A percentile compares a stretch with the other conserved stretches of the same genome.
These are phyloP conservation scores for Otatea glauca DNA, from an alignment of 176 grass and related monocot genomes.

Conservation along the genomic window DNA sequence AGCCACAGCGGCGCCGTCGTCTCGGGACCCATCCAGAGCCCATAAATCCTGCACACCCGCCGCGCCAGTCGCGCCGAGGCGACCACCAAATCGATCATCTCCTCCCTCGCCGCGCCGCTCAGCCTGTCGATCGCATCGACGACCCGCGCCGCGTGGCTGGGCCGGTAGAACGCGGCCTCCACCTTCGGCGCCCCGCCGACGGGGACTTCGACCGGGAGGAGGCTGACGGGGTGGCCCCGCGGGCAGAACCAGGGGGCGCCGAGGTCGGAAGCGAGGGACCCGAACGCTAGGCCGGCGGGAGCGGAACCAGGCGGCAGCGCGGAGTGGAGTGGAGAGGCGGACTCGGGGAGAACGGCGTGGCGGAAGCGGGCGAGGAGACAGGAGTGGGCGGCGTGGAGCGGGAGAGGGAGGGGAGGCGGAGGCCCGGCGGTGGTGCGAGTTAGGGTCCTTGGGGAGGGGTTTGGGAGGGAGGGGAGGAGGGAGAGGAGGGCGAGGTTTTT, in stretches of 20 bases:
- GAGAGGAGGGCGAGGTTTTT: constrained; percentile 86
- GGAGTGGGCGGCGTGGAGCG: constrained; percentile 39
- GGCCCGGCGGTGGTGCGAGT: background rate
- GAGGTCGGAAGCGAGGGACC: constrained; percentile 52
- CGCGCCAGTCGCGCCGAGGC: constrained; percentile 44
- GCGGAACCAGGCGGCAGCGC: constrained; percentile 13
- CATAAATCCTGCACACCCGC: constrained; percentile 68
- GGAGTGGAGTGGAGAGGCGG: constrained; percentile 35
- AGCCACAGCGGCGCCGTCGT: constrained; percentile 59
- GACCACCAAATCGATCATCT: constrained; percentile 56
- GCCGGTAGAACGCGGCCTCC: constrained; percentile 44
- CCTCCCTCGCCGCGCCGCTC: constrained; percentile 52
- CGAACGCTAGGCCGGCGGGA: constrained; percentile 40
- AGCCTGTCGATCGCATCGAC: constrained; percentile 37
- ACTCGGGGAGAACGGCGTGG: constrained; percentile 42
- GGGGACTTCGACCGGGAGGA: constrained; percentile 29
- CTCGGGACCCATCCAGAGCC: constrained; percentile 61
- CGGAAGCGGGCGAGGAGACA: constrained; percentile 49
- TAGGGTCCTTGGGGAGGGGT: background rate
- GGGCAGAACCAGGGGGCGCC: constrained; percentile 36
- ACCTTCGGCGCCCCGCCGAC: background rate
- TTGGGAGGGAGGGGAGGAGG: constrained; percentile 36
- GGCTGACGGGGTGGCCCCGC: constrained; percentile 35
- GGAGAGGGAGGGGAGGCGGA: constrained; percentile 34
- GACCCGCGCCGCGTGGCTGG: constrained; percentile 40